Base-by-base conservation (phyloP, 2,329 filamentous ascomycete species). In the Calonectria montana region DNA sequence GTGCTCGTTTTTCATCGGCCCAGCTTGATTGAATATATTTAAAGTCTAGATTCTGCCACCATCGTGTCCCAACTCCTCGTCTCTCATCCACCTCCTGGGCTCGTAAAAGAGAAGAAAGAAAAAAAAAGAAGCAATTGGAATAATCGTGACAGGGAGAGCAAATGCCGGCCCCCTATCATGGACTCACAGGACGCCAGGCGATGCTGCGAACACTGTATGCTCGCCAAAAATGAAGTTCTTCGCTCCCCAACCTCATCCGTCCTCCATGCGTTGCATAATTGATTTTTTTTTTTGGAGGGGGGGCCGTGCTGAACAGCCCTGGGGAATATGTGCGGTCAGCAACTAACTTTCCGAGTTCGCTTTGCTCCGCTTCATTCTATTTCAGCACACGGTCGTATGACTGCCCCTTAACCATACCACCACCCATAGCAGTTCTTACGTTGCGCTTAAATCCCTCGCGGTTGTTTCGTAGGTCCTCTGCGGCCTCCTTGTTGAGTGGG, bases 401-500 rank as follows among this genome's bases (percentile, higher is more conserved):
- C 77, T 92, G 88, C 3, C 92, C 93, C 83, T 91, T 92, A 47
- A 98, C 92, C 1, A 86, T 85, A 8, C 95, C 95, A 65, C 97
- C 97, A 4, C 87, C 88, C 94, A 99, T 98, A 8, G 95, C 90
- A 25, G 88, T 89, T 79, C 94, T 90, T 45, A 98, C 97, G 81
- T 98, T 98, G 73, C 95, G 89, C 88, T 96, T 97, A 86, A 99
- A 99, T 35, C 88, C 91, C 66, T 98, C 97, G 43, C 95, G 88
- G 83, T 97, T 97, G 59, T 88, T 88, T 79, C 96, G 92, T 77
- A 99, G 87, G 81, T 98, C 97, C 73, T 98, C 95, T 4, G 97
- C 97, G 0, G 97, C 97, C 80, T 98, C 96, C 87, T 99, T 98
- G 85, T 99, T 99, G 73, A 99, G 87, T n/a, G 97, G 97, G 81